Percentiles rank a stretch among this genome's conserved stretches.
Evolutionary conservation across 441 rosid species (phyloP).

Genomic region (Arabidopsis lyrata): DNA sequence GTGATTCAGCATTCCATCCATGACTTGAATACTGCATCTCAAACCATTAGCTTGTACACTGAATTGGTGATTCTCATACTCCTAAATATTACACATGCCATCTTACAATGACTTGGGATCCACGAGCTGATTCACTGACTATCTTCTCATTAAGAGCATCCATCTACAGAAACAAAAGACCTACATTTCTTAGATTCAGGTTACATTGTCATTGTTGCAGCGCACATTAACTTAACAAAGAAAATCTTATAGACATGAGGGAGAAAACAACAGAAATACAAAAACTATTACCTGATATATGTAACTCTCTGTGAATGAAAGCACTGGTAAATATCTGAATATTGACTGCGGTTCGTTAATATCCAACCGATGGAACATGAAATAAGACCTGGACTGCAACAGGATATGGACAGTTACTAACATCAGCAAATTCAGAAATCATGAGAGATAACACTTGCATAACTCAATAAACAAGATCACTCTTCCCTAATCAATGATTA

Average conservation of each 20-base stretch:
- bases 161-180: slow-evolving; percentile 58
- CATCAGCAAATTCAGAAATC: slow-evolving; percentile 1
- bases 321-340: slow-evolving; percentile 75
- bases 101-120: slow-evolving; percentile 44
- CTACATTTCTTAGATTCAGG: neutral
- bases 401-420: slow-evolving; percentile 2
- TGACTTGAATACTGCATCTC: slow-evolving; percentile 49
- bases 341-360: slow-evolving; percentile 58
- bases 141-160: slow-evolving; percentile 81
- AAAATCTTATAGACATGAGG: slow-evolving; percentile 13
- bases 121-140: slow-evolving; percentile 48
- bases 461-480: neutral
- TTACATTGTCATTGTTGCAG: slow-evolving; percentile 1
- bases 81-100: slow-evolving; percentile 10
- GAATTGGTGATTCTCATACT: slow-evolving; percentile 22
- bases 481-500: slow-evolving; percentile 3
- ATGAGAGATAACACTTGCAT: slow-evolving; percentile 12
- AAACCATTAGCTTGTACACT: slow-evolving; percentile 39
- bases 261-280: slow-evolving; percentile 1
- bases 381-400: slow-evolving; percentile 89
- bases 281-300: slow-evolving; percentile 74
- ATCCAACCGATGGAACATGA: slow-evolving; percentile 88
- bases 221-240: neutral
- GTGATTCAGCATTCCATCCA: slow-evolving; percentile 44
- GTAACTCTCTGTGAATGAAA: slow-evolving; percentile 80